Conservation (phyloP, 352 stramenopile species). For the Thalassiosira ordinaria region DNA sequence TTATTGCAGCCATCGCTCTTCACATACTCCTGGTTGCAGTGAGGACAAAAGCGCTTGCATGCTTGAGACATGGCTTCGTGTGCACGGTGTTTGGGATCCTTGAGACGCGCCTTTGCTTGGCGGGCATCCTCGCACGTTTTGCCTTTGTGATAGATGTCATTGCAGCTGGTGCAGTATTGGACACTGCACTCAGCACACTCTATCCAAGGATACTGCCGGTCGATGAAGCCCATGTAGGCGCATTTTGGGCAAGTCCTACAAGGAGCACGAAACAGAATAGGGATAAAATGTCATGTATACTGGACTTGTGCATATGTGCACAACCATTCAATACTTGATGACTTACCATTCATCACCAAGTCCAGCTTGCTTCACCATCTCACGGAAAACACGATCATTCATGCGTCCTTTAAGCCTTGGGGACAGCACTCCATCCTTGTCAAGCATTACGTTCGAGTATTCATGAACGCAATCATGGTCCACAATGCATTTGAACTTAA, state of each 20-base stretch:
- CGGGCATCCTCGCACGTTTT: conserved; percentile 20
- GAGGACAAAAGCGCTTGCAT: conserved; percentile 28
- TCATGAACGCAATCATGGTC: conserved; percentile 13
- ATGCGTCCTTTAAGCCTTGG: conserved; percentile 23
- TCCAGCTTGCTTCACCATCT: conserved; percentile 27
- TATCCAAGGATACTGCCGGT: conserved; percentile 18
- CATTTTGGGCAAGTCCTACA: conserved; percentile 31
- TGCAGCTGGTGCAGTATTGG: conserved; percentile 36
- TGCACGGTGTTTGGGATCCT: conserved; percentile 14
- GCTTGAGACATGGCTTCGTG: conserved; percentile 31
- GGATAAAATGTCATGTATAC: neutral
- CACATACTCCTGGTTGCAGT: conserved; percentile 33
- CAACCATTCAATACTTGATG: neutral
- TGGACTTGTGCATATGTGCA: too few relatives aligned
- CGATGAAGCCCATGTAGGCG: conserved; percentile 32
- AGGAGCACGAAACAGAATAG: neutral
- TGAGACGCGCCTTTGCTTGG: neutral
- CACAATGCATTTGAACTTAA: conserved; percentile 35
- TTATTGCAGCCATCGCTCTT: conserved; percentile 47
- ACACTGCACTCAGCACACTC: conserved; percentile 22
- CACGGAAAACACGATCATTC: conserved; percentile 27
- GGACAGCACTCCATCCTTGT: conserved; percentile 18
- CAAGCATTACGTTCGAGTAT: conserved; percentile 21
- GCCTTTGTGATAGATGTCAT: conserved; percentile 1
- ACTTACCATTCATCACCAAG: conserved; percentile 17